phyloP scores from a whole-genome alignment of 805 yeast species.

The Kodamaea hsintzibuensis region DNA sequence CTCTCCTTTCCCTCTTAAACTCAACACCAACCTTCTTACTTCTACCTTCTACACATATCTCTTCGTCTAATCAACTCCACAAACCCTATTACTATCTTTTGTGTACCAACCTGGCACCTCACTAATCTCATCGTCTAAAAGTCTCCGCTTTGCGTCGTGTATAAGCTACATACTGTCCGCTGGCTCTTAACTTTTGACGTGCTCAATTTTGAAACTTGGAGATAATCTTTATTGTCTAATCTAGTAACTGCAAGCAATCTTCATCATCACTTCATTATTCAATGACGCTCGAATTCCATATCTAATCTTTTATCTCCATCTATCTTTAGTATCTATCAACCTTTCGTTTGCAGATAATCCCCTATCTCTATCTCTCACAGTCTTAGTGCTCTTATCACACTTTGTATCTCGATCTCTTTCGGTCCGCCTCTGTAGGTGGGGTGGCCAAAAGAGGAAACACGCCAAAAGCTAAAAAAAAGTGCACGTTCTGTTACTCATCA shows the following conservation, averaged over 20 bases:
- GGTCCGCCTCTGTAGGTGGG: too few relatives aligned
- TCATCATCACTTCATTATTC: background rate
- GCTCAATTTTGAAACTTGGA: background rate
- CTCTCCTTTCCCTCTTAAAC: slow-evolving; percentile 16
- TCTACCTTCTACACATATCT: background rate
- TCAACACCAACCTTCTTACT: slow-evolving; percentile 50
- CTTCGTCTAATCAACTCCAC: background rate
- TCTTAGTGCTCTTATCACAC: too few relatives aligned
- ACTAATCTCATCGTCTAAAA: slow-evolving; percentile 1
- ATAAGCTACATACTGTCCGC: background rate
- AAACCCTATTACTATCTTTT: background rate
- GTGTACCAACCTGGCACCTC: background rate
- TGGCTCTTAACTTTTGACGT: slow-evolving; percentile 1
- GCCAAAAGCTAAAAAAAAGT: background rate
- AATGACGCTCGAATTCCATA: background rate
- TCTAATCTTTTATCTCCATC: background rate
- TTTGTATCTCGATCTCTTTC: too few relatives aligned
- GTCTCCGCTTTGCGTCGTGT: background rate
- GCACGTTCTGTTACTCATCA: background rate
- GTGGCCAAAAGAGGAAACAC: too few relatives aligned
- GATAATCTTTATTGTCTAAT: background rate
- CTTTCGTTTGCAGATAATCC: too few relatives aligned
- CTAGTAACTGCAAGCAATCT: background rate
- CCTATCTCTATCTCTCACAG: too few relatives aligned
- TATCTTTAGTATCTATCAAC: background rate